Evolutionary conservation across 176 grass and related monocot species (phyloP), one percentile per base, ranked within the genome.

Genomic region (Thinopyrum elongatum): DNA sequence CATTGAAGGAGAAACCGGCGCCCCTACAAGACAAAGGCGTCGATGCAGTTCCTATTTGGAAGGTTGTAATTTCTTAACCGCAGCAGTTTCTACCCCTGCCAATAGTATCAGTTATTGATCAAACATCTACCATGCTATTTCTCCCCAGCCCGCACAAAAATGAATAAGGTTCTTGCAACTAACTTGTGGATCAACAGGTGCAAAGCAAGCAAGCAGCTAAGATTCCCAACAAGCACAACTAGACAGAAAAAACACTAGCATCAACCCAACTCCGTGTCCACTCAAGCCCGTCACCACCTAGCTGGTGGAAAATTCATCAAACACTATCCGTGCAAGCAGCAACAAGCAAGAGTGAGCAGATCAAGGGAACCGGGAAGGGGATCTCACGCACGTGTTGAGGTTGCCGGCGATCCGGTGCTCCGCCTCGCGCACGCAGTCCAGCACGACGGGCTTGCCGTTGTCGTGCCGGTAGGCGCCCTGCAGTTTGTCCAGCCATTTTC

Each of bases 381-480:
- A 86, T 83, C 59, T 94, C 73, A 97, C 95, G 89, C 80, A 98
- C 96, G 94, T 98, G 90, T 94, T 90, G 64, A 91, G 89, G 74
- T 89, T 89, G 57, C 96, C 96, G 28, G 90, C 84, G 59, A 98
- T 98, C 84, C 90, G 82, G 58, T 86, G 85, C 80, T 98, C 93
- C 21, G 93, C 96, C 91, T 98, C 93, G 36, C 90, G 91, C 63
- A 98, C 96, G 83, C 96, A 95, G 76, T 91, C 71, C 27, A 98
- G 93, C 85, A 98, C 96, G 65, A 98, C 84, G 58, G 96, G 93
- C 78, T 91, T 85, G 70, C 93, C 93, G 74, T 91, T 85, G 88
- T 95, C 96, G 84, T 98, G 93, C 58, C 96, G 90, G 86, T 98
- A 98, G 46, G 96, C 93, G 81, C 96, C 96, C 96, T 98, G 84